Conservation (phyloP, 2,329 filamentous ascomycete species). For the Microcyclosporella mali region DNA sequence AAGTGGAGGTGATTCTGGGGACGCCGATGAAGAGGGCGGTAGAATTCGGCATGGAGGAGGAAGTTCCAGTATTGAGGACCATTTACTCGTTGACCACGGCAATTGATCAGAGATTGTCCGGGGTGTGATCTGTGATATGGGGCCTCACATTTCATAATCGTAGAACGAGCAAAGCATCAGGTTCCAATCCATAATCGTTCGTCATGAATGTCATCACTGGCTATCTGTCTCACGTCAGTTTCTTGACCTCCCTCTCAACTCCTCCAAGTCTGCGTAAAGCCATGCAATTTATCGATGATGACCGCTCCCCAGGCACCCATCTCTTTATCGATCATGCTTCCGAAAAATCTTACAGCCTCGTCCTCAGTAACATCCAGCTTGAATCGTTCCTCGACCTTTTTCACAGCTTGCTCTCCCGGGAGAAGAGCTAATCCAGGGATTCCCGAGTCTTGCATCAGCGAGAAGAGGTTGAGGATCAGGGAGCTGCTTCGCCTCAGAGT, state of each 20-base stretch:
- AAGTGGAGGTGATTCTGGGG: slow-evolving; percentile 45
- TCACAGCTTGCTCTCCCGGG: slow-evolving; percentile 69
- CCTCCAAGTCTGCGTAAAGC: slow-evolving; percentile 78
- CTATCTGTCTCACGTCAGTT: too few relatives aligned
- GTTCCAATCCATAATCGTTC: too few relatives aligned
- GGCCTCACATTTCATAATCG: too few relatives aligned
- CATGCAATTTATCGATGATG: slow-evolving; percentile 90
- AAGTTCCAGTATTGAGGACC: slow-evolving; percentile 36
- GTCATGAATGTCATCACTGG: too few relatives aligned
- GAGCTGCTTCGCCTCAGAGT: slow-evolving; percentile 84
- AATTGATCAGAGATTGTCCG: slow-evolving; percentile 20
- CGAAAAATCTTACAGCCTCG: slow-evolving; percentile 82
- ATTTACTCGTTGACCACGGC: slow-evolving; percentile 31
- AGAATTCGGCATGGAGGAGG: slow-evolving; percentile 34
- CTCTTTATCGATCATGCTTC: slow-evolving; percentile 83
- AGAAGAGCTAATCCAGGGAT: slow-evolving; percentile 83
- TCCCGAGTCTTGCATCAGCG: slow-evolving; percentile 94
- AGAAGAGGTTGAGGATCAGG: slow-evolving; percentile 89
- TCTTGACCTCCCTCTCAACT: slow-evolving; percentile 5
- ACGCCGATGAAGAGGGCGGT: slow-evolving; percentile 36
- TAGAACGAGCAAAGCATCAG: too few relatives aligned
- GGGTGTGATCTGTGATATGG: too few relatives aligned
- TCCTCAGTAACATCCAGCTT: slow-evolving; percentile 87
- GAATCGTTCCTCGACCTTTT: slow-evolving; percentile 92
- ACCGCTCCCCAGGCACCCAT: slow-evolving; percentile 85